Evolutionary conservation across 1,139 yeast genomes (phyloP), one percentile per base, ranked within the genome.

Genomic region (Sugiyamaella paludigena): DNA sequence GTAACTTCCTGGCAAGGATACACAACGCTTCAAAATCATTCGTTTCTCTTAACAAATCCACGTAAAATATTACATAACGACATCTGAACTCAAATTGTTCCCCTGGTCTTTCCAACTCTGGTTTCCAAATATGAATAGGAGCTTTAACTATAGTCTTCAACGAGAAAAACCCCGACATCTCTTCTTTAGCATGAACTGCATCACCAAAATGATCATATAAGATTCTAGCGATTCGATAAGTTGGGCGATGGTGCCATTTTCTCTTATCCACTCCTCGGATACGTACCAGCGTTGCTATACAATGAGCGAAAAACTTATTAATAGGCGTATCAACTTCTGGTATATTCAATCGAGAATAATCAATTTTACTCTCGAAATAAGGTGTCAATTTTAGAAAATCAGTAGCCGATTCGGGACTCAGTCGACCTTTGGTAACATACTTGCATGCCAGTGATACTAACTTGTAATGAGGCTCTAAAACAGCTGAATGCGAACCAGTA

Each of bases 231-330:
- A 87, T 70, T 51, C 91, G 73, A 61, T 78, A 89, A 2, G 80
- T 75, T 1, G 97, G 95, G 47, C 86, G 79, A 61, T 92, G 98
- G 47, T 89, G 95, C 97, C 97, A 89, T 49, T 82, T 87, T 63
- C 83, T 86, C 65, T 85, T 89, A 63, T 92, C 98, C 19, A 78
- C 71, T 0, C 72, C 53, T 19, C 78, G 68, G 7, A 89, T 63
- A 51, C 60, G 68, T 40, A 64, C 68, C 50, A 75, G 59, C 4
- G 72, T 61, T 0, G 61, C 63, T 1, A 78, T 63, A 24, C 76
- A 59, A 36, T 65, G 57, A 2, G 53, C 53, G 44, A 62, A 65
- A 42, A 73, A 64, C 2, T 47, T 43, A 27, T 43, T 38, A 34
- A 16, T 26, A 12, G 37, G 11, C 4, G 8, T 24, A n/a, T 11